Evolutionary conservation across 306 rosid species (phyloP).

Genomic region (Luffa acutangula): DNA sequence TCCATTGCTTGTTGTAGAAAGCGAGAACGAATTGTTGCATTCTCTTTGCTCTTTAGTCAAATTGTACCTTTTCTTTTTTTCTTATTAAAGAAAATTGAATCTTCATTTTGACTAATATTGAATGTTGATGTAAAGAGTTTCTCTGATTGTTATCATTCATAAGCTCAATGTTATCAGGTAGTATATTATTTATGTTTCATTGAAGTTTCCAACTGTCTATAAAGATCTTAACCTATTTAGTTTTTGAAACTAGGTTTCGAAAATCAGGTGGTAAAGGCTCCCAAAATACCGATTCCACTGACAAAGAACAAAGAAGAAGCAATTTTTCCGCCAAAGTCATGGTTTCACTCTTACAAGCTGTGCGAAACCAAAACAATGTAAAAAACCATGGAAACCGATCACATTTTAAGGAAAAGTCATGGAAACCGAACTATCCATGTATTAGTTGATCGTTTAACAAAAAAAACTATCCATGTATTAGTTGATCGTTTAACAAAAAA

Average conservation of each 20-base stretch:
- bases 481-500: too few relatives aligned
- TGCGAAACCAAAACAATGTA: too few relatives aligned
- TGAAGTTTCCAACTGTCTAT: not conserved
- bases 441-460: too few relatives aligned
- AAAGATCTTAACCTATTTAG: not conserved
- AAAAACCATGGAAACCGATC: too few relatives aligned
- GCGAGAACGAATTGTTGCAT: not conserved
- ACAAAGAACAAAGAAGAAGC: too few relatives aligned
- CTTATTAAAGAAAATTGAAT: not conserved
- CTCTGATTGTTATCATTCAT: not conserved
- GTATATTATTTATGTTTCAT: not conserved
- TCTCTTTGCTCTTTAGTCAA: not conserved
- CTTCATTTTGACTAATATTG: not conserved
- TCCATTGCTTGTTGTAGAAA: not conserved
- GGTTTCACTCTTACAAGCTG: too few relatives aligned
- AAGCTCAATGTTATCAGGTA: not conserved
- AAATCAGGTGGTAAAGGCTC: slow-evolving; percentile 38
- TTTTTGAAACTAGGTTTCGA: slow-evolving; percentile 44
- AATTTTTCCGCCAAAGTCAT: too few relatives aligned
- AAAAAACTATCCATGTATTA: too few relatives aligned
- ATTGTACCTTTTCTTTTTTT: not conserved
- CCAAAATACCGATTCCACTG: slow-evolving; percentile 26
- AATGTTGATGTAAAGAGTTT: not conserved
- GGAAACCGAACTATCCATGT: too few relatives aligned
- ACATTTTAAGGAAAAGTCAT: too few relatives aligned